These are phyloP conservation scores for Phytopythium sindhum DNA, from an alignment of 352 stramenopile genomes.

Conservation along the genomic window DNA sequence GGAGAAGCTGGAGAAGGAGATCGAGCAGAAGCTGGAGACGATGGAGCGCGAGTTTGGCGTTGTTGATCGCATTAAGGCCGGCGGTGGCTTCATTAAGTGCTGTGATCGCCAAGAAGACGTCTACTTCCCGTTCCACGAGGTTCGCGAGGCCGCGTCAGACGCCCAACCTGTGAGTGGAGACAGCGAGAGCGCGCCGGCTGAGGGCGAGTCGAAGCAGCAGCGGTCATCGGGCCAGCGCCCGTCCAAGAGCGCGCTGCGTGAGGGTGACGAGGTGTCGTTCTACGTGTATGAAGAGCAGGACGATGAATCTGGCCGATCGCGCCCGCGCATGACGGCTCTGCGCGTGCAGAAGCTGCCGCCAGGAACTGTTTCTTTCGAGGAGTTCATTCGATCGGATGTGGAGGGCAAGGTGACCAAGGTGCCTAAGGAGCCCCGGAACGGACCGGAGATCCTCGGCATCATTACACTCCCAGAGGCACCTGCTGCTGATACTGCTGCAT, in stretches of 20 bases:
- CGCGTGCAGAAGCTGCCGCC: slow-evolving; percentile 59
- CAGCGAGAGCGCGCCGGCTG: slow-evolving; percentile 7
- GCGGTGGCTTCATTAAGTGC: slow-evolving; percentile 71
- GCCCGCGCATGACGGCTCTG: slow-evolving; percentile 50
- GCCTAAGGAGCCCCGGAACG: slow-evolving; percentile 65
- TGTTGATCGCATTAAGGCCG: slow-evolving; percentile 54
- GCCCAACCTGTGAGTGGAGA: slow-evolving; percentile 15
- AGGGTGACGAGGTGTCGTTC: slow-evolving; percentile 78
- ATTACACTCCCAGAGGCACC: slow-evolving; percentile 28
- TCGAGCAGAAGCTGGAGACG: slow-evolving; percentile 54
- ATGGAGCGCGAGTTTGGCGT: slow-evolving; percentile 59
- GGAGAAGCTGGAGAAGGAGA: slow-evolving; percentile 64
- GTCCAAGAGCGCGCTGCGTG: slow-evolving; percentile 24
- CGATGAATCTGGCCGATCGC: slow-evolving; percentile 28
- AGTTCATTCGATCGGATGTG: slow-evolving; percentile 51
- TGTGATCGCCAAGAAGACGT: slow-evolving; percentile 62
- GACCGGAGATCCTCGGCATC: slow-evolving; percentile 49
- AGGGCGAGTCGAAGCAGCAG: slow-evolving; percentile 11
- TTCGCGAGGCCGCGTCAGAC: slow-evolving; percentile 27
- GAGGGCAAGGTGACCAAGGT: slow-evolving; percentile 56
- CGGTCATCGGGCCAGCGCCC: neutral
- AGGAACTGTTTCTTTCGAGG: slow-evolving; percentile 63
- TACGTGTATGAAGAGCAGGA: slow-evolving; percentile 72
- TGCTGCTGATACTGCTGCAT: slow-evolving; percentile 4
- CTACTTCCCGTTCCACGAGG: slow-evolving; percentile 70